These are phyloP conservation scores for Schizosaccharomyces octosporus DNA, from an alignment of 805 yeast species.

Conservation along the genomic window DNA sequence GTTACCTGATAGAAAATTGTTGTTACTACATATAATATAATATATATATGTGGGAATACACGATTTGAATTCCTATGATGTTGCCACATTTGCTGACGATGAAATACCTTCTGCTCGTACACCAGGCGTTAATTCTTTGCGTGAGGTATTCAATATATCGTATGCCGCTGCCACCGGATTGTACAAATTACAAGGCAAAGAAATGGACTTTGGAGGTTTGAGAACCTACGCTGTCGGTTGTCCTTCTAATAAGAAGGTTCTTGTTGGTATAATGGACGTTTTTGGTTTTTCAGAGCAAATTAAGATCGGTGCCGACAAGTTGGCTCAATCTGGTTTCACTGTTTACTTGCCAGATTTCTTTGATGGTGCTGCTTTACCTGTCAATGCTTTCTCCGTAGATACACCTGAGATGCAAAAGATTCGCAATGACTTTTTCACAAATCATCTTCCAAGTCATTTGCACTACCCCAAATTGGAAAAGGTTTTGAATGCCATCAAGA, in stretches of 20 bases:
- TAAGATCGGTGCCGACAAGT: constrained; percentile 7
- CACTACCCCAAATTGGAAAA: neutral
- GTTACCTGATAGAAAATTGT: too few species aligned
- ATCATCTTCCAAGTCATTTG: neutral
- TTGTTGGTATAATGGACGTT: constrained; percentile 2
- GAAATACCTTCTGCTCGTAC: constrained; percentile 10
- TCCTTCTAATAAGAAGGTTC: neutral
- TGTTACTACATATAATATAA: too few species aligned
- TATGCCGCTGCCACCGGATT: constrained; percentile 14
- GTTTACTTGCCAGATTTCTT: constrained; percentile 9
- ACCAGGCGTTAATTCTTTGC: constrained; percentile 49
- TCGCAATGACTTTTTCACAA: neutral
- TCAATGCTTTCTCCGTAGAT: neutral
- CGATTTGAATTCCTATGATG: neutral
- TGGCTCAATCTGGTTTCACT: constrained; percentile 6
- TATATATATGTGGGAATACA: too few species aligned
- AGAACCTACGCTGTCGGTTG: neutral
- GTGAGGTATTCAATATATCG: constrained; percentile 68
- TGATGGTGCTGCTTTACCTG: constrained; percentile 4
- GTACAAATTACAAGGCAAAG: neutral
- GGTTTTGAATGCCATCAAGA: neutral
- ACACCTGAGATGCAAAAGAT: neutral
- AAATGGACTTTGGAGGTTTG: neutral
- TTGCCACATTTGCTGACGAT: neutral
- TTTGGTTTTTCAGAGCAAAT: constrained; percentile 7